Conservation (phyloP, 1,139 yeast species). For the Chernovozyma sophiae-reginae region DNA sequence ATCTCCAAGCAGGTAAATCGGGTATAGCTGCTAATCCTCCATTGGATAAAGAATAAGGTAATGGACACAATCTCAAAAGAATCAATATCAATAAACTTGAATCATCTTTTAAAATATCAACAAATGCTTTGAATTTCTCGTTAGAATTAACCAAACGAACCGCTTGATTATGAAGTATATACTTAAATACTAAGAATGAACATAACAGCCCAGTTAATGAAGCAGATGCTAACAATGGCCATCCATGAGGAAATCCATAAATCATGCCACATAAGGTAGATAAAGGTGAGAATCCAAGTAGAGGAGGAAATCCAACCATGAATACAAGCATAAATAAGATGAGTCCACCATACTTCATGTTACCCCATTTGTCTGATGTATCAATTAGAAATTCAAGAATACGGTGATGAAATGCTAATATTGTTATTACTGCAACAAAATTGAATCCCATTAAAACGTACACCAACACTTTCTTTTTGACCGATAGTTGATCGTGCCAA, state of each 20-base stretch:
- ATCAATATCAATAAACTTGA: constrained; percentile 60
- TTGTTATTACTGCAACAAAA: not conserved
- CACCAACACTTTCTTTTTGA: too few relatives aligned
- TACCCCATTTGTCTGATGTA: constrained; percentile 33
- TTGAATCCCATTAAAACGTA: not conserved
- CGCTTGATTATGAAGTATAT: constrained; percentile 57
- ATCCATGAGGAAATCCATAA: constrained; percentile 78
- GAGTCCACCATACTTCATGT: constrained; percentile 47
- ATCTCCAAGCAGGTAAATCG: constrained; percentile 57
- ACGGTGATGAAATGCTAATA: not conserved
- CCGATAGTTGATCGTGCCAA: not conserved
- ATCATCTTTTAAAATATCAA: constrained; percentile 65
- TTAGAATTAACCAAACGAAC: constrained; percentile 43
- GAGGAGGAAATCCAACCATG: constrained; percentile 72
- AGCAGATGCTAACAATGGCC: constrained; percentile 69
- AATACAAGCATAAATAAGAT: constrained; percentile 47
- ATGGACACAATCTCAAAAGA: constrained; percentile 79
- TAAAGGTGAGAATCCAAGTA: constrained; percentile 75
- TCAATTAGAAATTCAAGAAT: not conserved
- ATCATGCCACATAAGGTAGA: constrained; percentile 74
- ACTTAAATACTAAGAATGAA: constrained; percentile 67
- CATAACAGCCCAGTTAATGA: constrained; percentile 70
- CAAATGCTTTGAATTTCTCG: constrained; percentile 68
- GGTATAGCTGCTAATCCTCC: constrained; percentile 91
- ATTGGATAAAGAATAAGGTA: constrained; percentile 88